phyloP scores from a whole-genome alignment of 2,329 filamentous ascomycete species.

The Alternaria solani region DNA sequence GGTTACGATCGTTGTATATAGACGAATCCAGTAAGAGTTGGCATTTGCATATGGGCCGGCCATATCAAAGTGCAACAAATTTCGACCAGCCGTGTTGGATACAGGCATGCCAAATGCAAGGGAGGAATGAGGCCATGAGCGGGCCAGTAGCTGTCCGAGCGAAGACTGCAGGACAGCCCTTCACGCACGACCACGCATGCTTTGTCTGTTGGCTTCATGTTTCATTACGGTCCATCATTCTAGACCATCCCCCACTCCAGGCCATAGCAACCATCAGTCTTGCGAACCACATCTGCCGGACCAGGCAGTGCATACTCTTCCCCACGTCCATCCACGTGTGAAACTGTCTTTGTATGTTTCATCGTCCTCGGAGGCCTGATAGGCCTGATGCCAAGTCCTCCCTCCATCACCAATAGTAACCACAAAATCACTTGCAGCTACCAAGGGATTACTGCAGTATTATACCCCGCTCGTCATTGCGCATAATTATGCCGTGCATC shows the following conservation, averaged over 20 bases:
- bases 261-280: background rate
- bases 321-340: constrained; percentile 14
- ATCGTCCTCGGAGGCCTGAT: constrained; percentile 18
- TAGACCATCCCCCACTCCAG: background rate
- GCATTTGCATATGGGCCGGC: background rate
- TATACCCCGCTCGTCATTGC: constrained; percentile 23
- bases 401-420: constrained; percentile 11
- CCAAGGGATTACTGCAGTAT: constrained; percentile 20
- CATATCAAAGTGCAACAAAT: background rate
- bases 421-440: constrained; percentile 3
- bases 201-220: constrained; percentile 3
- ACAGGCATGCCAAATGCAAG: background rate
- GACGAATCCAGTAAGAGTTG: constrained; percentile 12
- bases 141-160: background rate
- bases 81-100: background rate
- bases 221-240: background rate
- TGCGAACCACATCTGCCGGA: background rate
- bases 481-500: constrained; percentile 16
- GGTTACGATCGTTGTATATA: constrained; percentile 26
- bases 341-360: constrained; percentile 17
- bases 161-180: constrained; percentile 5
- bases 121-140: background rate
- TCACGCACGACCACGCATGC: background rate
- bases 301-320: constrained; percentile 11
- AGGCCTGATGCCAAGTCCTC: constrained; percentile 6